phyloP scores from a whole-genome alignment of 441 rosid species.

The Gossypium davidsonii region DNA sequence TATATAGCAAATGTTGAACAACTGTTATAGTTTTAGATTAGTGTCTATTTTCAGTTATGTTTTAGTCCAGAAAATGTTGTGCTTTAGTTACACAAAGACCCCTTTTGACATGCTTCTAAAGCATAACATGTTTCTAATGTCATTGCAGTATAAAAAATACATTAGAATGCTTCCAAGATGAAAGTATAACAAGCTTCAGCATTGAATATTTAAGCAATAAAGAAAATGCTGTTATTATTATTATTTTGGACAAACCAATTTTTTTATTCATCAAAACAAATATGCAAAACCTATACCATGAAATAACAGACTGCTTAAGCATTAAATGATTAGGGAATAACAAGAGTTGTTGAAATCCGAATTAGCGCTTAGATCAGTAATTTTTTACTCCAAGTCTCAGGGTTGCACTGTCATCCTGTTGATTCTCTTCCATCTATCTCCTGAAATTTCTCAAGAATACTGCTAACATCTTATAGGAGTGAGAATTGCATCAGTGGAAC shows the following conservation, averaged over 20 bases:
- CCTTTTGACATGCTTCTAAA: not conserved
- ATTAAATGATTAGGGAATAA: not conserved
- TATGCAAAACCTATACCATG: not conserved
- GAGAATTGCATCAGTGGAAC: not conserved
- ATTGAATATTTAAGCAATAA: not conserved
- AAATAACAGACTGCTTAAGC: not conserved
- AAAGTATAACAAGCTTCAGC: not conserved
- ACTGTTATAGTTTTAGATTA: not conserved
- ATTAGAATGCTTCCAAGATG: not conserved
- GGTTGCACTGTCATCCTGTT: not conserved
- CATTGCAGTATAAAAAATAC: not conserved
- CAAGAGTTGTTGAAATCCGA: not conserved
- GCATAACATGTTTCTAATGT: not conserved
- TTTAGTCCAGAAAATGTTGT: not conserved
- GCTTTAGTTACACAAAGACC: not conserved
- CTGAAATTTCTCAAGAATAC: not conserved
- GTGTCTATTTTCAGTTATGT: not conserved
- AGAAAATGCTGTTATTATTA: not conserved
- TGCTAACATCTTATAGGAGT: not conserved
- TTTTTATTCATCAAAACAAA: not conserved
- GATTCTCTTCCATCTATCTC: not conserved
- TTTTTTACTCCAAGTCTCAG: not conserved
- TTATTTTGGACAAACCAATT: not conserved
- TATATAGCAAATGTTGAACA: not conserved
- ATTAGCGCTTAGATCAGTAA: not conserved